Evolutionary conservation across 2,329 filamentous ascomycete genomes (phyloP), one percentile per base, ranked within the genome.

Genomic region (Leptodontidium sp.): DNA sequence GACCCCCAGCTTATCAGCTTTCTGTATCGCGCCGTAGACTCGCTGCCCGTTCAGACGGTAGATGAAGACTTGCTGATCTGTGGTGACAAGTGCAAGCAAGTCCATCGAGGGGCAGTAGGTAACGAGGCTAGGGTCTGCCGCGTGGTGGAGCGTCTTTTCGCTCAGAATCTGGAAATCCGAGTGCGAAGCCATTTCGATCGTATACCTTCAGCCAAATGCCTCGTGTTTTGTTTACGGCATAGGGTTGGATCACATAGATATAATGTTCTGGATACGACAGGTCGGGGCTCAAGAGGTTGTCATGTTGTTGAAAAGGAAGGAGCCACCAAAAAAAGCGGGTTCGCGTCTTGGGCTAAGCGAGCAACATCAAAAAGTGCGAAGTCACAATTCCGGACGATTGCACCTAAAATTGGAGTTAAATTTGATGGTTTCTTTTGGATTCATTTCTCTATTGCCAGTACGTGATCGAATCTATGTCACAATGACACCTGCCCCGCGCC

Each of bases 61-160:
- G 53, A 97, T 89, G 73, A 91, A 86, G 21, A 98, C 83, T 61
- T 89, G 88, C 61, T 88, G 88, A 69, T 89, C 87, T 17, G 86
- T 84, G n/a, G 86, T 87, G 14, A 92, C 91, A 14, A 94, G 85
- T 5, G 91, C 90, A n/a, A 91, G 85, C 57, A 98, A 85, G 80
- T 98, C 93, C 83, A 97, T 92, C 9, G 90, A 91, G 17, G 94
- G 93, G 79, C 93, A 97, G 80, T 92, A 93, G 32, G 90, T 86
- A 43, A 95, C 84, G 62, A 91, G 86, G 58, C 84, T 82, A 45
- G 84, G 81, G 47, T 87, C 84, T 26, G 88, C 84, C 29, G 84
- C 84, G 57, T 84, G 81, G 62, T 86, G 83, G 70, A 91, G 84
- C 72, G 83, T 82, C 73, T 87, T 88, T 77, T 90, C 85, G 79